Base-by-base conservation (phyloP, 331 rosid genomes). In the Prunus yedoensis region DNA sequence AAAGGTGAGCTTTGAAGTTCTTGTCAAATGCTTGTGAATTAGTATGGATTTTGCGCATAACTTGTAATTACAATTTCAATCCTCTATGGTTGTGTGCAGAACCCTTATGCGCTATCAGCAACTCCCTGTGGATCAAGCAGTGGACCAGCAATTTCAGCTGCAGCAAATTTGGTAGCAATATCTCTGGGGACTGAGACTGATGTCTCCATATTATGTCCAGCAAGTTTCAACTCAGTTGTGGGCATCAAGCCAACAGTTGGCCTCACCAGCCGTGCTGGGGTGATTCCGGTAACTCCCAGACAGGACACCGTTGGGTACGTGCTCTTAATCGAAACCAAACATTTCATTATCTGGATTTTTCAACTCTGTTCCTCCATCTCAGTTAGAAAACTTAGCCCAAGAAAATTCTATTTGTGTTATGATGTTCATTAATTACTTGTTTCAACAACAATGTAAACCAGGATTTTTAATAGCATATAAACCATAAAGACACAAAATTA, bases 221-320 rank as follows among this genome's bases (percentile, higher is more conserved):
- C 73, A 15, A 15, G 59, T 47, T 68, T 68, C 51, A 68, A 49
- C 73, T 68, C 17, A 13, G 59, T 68, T 23, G 45, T 27, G 3
- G 59, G 73, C 59, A 68, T 68, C 41, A 68, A 47, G 32, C 32
- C 51, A 30, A 52, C 35, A 1, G 64, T 70, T 51, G 32, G 74
- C 15, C 74, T 70, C 74, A 70, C 74, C 16, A 53, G 74, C 51
- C 45, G 51, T 0, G 63, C 17, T 0, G 14, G 74, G 12, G 74
- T 70, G 11, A 70, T 70, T 21, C 74, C 51, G 3, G 14, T 53
- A 20, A 70, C 12, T 54, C 46, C 74, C 16, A 53, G 51, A 18
- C 64, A 70, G 20, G 74, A 70, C 74, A 25, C 74, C n/a, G 53
- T 70, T 70, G 21, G 74, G 74, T 70, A 45, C 27, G 17, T 25